Evolutionary conservation across 805 yeast species (phyloP), one percentile per base, ranked within the genome.

Genomic region (Spathaspora girioi): DNA sequence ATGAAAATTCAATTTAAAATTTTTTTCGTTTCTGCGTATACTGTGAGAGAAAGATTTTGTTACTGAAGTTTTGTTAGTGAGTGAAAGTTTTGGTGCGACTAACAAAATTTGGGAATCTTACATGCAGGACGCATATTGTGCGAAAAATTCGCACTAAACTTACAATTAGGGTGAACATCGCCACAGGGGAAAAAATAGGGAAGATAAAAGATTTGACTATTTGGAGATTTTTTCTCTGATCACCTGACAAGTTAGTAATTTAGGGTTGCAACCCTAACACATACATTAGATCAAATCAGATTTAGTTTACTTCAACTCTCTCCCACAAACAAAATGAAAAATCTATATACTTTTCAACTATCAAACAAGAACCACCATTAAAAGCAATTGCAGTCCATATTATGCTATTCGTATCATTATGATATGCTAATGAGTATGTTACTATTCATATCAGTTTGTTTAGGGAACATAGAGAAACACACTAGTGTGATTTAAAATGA

Each of bases 401-500:
- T 23, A 23, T 23, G 26, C 26, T 23, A 4, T 23, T 3, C 6
- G 6, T 23, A 23, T 23, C 26, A 23, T 4, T 23, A 23, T 23
- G 26, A 23, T 23, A 23, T 29, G 9, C 29, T 9, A 29, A 29
- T 29, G 3, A 29, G 32, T 29, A 29, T 29, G 32, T 29, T 29
- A 8, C 14, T 8, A 31, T 31, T 31, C 35, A 31, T 14, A 31
- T 31, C 35, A 31, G n/a, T 31, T 31, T 10, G 3, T 31, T 8
- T 4, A 31, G 4, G n/a, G 4, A 31, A 35, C 15, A 35, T 29
- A 29, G 32, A 29, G 4, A 3, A n/a, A 35, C 40, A 14, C 17
- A 35, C 26, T 23, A 23, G 6, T 23, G 26, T 23, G 26, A 11
- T 32, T 35, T 35, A 11, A 11, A n/a, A 62, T 73, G 78, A 73